phyloP scores from a whole-genome alignment of 257 asterid genomes.

The Fraxinus excelsior region DNA sequence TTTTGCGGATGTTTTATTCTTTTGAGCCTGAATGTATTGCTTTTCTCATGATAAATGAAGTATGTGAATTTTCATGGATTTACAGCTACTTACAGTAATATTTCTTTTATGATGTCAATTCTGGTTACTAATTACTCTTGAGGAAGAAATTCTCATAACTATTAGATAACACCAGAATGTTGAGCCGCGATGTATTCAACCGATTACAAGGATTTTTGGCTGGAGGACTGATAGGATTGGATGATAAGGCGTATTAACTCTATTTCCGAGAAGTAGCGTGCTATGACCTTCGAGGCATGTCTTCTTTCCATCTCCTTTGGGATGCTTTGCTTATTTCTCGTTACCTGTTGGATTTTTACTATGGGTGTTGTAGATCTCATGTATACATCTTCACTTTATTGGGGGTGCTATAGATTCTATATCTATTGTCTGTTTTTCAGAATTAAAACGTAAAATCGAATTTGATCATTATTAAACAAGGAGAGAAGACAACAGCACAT shows the following conservation, averaged over 20 bases:
- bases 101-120: not conserved
- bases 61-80: not conserved
- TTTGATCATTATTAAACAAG: not conserved
- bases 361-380: not conserved
- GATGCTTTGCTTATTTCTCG: not conserved
- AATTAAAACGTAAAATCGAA: not conserved
- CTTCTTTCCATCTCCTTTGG: not conserved
- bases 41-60: not conserved
- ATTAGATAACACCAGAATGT: not conserved
- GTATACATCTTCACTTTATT: not conserved
- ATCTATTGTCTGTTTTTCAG: not conserved
- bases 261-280: not conserved
- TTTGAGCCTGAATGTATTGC: not conserved
- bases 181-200: not conserved
- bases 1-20: not conserved
- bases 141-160: not conserved
- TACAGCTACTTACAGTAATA: not conserved
- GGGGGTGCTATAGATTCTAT: not conserved
- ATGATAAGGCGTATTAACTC: not conserved
- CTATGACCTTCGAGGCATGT: not conserved
- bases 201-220: not conserved
- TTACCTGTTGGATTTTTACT: not conserved
- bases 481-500: not conserved
- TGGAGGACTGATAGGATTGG: not conserved
- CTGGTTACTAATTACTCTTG: not conserved